phyloP scores from a whole-genome alignment of 2,329 filamentous ascomycete species.

The Cercospora sp. region DNA sequence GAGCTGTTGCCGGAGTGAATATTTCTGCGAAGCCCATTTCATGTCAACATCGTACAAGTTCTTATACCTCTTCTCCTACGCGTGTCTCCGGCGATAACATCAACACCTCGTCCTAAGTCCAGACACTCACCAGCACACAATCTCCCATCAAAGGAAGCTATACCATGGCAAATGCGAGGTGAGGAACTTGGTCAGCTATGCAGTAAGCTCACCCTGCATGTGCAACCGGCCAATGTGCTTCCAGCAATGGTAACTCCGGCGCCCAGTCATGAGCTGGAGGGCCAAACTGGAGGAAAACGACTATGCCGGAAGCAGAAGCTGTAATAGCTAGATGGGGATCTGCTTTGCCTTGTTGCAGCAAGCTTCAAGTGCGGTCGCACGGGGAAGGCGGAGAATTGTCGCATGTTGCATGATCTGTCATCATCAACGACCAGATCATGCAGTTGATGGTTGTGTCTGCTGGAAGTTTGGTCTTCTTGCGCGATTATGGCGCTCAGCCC shows the following conservation, averaged over 20 bases:
- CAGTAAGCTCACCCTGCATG: background rate
- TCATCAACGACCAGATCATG: background rate
- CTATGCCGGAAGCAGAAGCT: background rate
- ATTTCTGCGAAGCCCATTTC: background rate
- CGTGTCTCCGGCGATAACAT: background rate
- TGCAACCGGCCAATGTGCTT: background rate
- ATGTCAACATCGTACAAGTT: background rate
- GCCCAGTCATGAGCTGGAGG: background rate
- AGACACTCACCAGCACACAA: background rate
- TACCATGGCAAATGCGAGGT: background rate
- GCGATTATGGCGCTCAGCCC: background rate
- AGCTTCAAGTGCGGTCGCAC: background rate
- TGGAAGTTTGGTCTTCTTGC: too few species aligned
- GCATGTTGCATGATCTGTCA: background rate
- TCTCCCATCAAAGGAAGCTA: background rate
- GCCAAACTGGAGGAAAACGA: background rate
- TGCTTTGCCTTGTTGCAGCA: constrained; percentile 4
- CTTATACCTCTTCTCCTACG: background rate
- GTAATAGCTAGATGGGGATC: constrained; percentile 1
- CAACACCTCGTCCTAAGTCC: background rate
- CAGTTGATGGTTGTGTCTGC: too few species aligned
- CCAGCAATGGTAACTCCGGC: background rate
- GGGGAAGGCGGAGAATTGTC: background rate
- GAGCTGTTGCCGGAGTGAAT: background rate
- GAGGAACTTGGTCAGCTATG: background rate